Base-by-base conservation (phyloP, 345 rosid species). In the Bruguiera gymnorhiza region DNA sequence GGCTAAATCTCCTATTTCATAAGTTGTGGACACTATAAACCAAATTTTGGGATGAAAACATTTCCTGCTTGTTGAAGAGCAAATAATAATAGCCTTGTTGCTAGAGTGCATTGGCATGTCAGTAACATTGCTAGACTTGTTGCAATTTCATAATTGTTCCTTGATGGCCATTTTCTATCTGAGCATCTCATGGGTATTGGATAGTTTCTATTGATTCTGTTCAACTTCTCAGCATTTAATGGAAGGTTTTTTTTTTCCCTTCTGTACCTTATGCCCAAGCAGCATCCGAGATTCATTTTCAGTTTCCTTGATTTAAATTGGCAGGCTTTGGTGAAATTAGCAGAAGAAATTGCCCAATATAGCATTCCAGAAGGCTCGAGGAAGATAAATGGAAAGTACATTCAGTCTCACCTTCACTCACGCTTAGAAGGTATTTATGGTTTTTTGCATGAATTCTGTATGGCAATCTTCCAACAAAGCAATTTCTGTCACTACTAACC, bases 351-450 rank as follows among this genome's bases (percentile, higher is more conserved):
- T 72, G 86, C 92, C 63, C 82, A 83, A 73, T 76, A 74, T 34
- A 80, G 81, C 63, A 86, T 88, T 68, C 88, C 92, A n/a, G 74
- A 73, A 79, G 89, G 92, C 67, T 80, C 94, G 43, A 91, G 98
- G 79, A 89, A 89, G 79, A 89, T 93, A 61, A 85, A 87, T 61
- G 98, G 98, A 53, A 93, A 85, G 71, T 89, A 87, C 82, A 82
- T 93, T 71, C 97, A 93, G 8, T 89, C 96, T 8, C 96, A 93
- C 70, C 94, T 93, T 72, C 83, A 74, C 65, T 75, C 83, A 24
- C 89, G 94, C 37, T 86, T 91, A 79, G 82, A 83, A 70, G 97
- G 98, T 93, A 70, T 10, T 46, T 56, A n/a, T 63, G 23, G 21
- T 37, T 56, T 50, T 30, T 66, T 23, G 30, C 58, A 24, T 61